These are phyloP conservation scores for Cylindrodendrum hubeiense DNA, from an alignment of 2,329 filamentous ascomycete species.

Conservation along the genomic window DNA sequence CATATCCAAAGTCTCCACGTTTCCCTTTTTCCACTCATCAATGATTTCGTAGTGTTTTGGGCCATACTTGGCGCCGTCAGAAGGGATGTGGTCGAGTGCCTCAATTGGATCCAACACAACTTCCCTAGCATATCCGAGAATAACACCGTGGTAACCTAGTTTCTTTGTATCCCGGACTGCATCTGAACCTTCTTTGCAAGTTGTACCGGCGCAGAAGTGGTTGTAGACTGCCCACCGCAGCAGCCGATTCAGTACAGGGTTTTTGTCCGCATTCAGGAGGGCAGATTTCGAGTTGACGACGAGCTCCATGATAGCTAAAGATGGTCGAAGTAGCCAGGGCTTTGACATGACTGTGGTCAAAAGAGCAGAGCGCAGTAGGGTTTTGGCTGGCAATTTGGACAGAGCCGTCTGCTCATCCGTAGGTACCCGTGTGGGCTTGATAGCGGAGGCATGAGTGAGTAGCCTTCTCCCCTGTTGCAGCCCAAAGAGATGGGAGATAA, in stretches of 20 bases:
- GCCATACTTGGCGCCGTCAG: slow-evolving; percentile 23
- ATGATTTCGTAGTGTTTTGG: slow-evolving; percentile 40
- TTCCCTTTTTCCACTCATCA: slow-evolving; percentile 64
- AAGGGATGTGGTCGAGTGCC: slow-evolving; percentile 13
- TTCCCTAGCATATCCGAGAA: slow-evolving; percentile 66
- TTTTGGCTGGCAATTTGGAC: slow-evolving; percentile 38
- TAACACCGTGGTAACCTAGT: slow-evolving; percentile 65
- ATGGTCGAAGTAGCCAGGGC: slow-evolving; percentile 39
- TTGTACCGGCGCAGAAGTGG: slow-evolving; percentile 68
- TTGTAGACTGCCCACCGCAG: slow-evolving; percentile 63
- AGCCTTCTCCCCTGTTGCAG: not conserved
- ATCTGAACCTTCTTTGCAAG: slow-evolving; percentile 58
- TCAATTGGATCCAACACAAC: slow-evolving; percentile 50
- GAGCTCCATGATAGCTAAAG: slow-evolving; percentile 39
- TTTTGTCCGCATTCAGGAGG: slow-evolving; percentile 60
- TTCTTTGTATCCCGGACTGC: slow-evolving; percentile 59
- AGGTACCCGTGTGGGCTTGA: not conserved
- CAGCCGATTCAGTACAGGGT: slow-evolving; percentile 53
- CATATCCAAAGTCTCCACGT: slow-evolving; percentile 65
- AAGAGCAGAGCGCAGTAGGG: slow-evolving; percentile 40
- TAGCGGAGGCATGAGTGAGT: slow-evolving; percentile 21
- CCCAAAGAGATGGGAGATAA: not conserved
- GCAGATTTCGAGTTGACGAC: slow-evolving; percentile 43
- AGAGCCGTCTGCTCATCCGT: slow-evolving; percentile 19
- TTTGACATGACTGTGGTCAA: slow-evolving; percentile 46